These are phyloP conservation scores for Geosmithia putterillii DNA, from an alignment of 2,329 filamentous ascomycete species.

Conservation along the genomic window DNA sequence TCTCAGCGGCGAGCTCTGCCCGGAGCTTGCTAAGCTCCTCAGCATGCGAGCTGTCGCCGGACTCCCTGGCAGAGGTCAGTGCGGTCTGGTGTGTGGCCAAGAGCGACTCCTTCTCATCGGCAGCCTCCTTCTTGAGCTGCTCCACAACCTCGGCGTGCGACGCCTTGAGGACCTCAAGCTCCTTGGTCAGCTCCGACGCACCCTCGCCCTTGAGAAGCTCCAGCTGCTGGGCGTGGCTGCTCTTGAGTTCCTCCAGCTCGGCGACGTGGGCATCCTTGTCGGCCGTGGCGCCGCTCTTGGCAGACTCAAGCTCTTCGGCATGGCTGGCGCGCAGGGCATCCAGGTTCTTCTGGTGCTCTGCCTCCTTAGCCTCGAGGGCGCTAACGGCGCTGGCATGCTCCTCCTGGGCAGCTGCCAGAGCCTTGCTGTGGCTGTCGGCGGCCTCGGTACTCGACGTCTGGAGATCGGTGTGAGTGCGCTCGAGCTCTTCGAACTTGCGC, in stretches of 20 bases:
- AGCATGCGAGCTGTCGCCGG: slow-evolving; percentile 12
- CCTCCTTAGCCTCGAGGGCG: slow-evolving; percentile 36
- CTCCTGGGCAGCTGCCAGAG: slow-evolving; percentile 27
- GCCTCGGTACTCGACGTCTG: slow-evolving; percentile 21
- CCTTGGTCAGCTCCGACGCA: slow-evolving; percentile 22
- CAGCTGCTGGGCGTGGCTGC: slow-evolving; percentile 38
- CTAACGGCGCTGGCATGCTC: slow-evolving; percentile 30
- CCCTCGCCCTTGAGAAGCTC: slow-evolving; percentile 29
- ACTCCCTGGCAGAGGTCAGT: slow-evolving; percentile 15
- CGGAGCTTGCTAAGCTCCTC: slow-evolving; percentile 17
- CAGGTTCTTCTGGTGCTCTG: slow-evolving; percentile 39
- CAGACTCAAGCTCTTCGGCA: slow-evolving; percentile 44
- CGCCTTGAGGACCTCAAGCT: slow-evolving; percentile 28
- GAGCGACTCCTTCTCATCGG: slow-evolving; percentile 21
- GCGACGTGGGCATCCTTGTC: slow-evolving; percentile 33
- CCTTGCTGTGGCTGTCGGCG: slow-evolving; percentile 24
- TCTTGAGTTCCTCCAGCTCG: slow-evolving; percentile 43
- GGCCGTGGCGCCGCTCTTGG: slow-evolving; percentile 37
- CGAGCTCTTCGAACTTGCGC: slow-evolving; percentile 49
- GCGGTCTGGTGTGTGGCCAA: slow-evolving; percentile 16
- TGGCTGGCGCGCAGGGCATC: slow-evolving; percentile 44
- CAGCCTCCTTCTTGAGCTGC: slow-evolving; percentile 26
- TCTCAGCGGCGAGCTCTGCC: slow-evolving; percentile 16
- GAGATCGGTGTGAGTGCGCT: slow-evolving; percentile 42
- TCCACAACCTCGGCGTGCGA: slow-evolving; percentile 30